Evolutionary conservation across 2,329 filamentous ascomycete genomes (phyloP).

Genomic region (Epichloe baconii): DNA sequence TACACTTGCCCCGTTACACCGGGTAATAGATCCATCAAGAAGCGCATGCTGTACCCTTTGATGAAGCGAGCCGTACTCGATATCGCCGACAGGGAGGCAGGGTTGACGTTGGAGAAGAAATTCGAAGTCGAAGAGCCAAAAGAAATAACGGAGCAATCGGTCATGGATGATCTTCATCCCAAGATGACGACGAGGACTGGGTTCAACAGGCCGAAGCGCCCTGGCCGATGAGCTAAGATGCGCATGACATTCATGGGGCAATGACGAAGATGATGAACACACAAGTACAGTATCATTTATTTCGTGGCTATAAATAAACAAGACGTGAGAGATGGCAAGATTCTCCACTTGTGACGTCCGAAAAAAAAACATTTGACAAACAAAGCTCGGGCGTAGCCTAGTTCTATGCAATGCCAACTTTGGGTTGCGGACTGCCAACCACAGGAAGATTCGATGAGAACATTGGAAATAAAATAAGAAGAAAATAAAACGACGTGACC

Average conservation of each 20-base stretch:
- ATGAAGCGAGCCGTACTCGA: slow-evolving; percentile 54
- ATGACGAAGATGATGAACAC: neutral
- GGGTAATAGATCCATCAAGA: slow-evolving; percentile 58
- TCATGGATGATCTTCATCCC: slow-evolving; percentile 56
- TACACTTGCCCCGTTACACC: slow-evolving; percentile 64
- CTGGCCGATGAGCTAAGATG: slow-evolving; percentile 42
- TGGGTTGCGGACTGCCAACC: neutral
- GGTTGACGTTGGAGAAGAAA: slow-evolving; percentile 55
- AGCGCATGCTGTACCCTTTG: slow-evolving; percentile 71
- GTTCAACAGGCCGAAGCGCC: slow-evolving; percentile 69
- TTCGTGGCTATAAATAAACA: neutral
- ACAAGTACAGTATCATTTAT: neutral
- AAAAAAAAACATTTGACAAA: neutral
- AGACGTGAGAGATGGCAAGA: neutral
- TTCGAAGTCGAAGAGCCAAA: slow-evolving; percentile 54
- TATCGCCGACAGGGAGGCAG: slow-evolving; percentile 53
- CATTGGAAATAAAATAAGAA: neutral
- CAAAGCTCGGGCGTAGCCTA: neutral
- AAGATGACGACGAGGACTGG: slow-evolving; percentile 51
- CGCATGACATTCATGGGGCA: neutral
- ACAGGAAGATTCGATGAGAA: too few species aligned
- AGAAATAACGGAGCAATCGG: slow-evolving; percentile 55
- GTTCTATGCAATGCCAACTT: neutral
- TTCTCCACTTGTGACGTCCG: neutral
- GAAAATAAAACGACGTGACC: neutral